These are phyloP conservation scores for Apiotrichum porosum DNA, from an alignment of 1,284 basidiomycete species.

Conservation along the genomic window DNA sequence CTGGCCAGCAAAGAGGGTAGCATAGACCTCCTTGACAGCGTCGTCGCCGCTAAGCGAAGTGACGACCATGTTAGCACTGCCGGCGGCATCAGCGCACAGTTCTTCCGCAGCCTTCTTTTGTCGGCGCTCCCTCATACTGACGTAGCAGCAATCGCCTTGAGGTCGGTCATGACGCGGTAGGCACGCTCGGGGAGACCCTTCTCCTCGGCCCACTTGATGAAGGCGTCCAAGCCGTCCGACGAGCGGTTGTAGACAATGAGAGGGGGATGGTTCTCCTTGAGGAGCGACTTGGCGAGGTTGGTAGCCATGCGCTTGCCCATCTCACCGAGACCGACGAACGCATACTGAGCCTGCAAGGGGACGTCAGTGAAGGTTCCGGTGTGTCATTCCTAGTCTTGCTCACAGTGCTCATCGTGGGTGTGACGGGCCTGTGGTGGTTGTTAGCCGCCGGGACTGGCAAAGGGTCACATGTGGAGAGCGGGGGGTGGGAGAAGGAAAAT, in stretches of 20 bases:
- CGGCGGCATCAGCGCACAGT: not conserved
- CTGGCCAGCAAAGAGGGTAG: slow-evolving; percentile 59
- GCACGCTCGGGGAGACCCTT: slow-evolving; percentile 27
- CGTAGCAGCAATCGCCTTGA: slow-evolving; percentile 42
- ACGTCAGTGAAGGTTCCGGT: not conserved
- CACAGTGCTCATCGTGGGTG: too few relatives aligned
- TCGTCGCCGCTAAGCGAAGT: slow-evolving; percentile 70
- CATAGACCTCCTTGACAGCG: slow-evolving; percentile 65
- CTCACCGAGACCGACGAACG: slow-evolving; percentile 47
- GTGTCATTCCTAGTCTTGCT: too few relatives aligned
- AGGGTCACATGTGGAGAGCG: too few relatives aligned
- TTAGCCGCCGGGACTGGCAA: not conserved
- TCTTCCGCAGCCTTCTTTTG: not conserved
- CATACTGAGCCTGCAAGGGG: slow-evolving; percentile 32
- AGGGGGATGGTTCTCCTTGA: slow-evolving; percentile 29
- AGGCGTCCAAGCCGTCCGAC: slow-evolving; percentile 31
- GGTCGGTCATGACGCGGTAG: slow-evolving; percentile 34
- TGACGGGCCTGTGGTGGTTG: not conserved
- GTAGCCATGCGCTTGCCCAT: slow-evolving; percentile 48
- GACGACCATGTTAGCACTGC: slow-evolving; percentile 71
- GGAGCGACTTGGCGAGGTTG: slow-evolving; percentile 40
- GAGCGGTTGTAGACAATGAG: slow-evolving; percentile 48
- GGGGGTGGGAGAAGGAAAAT: not conserved
- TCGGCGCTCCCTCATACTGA: slow-evolving; percentile 20
- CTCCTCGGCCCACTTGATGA: slow-evolving; percentile 33